These are phyloP conservation scores for Hypoxylon lienhwacheense DNA, from an alignment of 495 filamentous ascomycete genomes.

Conservation along the genomic window DNA sequence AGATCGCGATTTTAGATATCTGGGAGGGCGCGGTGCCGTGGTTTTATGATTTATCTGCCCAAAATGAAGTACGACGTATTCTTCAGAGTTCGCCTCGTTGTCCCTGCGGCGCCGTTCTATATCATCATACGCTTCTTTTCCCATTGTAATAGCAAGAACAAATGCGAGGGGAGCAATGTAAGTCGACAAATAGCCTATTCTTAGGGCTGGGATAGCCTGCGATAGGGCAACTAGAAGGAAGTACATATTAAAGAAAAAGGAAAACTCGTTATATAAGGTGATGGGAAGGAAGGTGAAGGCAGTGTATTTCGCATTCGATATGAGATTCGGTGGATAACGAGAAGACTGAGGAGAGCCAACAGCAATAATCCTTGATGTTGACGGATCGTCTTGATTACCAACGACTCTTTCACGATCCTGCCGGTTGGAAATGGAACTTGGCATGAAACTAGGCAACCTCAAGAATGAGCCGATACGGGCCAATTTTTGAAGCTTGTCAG, in stretches of 20 bases:
- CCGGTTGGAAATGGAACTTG: constrained; percentile 35
- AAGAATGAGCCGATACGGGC: constrained; percentile 45
- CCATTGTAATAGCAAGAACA: constrained; percentile 86
- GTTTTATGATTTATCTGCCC: constrained; percentile 46
- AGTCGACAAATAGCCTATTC: constrained; percentile 92
- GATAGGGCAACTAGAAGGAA: constrained; percentile 94
- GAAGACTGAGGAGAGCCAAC: constrained; percentile 54
- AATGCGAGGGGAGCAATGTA: constrained; percentile 93
- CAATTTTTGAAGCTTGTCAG: constrained; percentile 42
- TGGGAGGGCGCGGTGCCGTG: constrained; percentile 34
- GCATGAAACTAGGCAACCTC: constrained; percentile 58
- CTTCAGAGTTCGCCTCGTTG: constrained; percentile 91
- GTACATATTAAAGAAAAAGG: constrained; percentile 99
- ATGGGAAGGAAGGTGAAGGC: constrained; percentile 90
- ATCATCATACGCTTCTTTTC: constrained; percentile 96
- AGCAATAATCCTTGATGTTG: constrained; percentile 53
- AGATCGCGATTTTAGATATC: constrained; percentile 43
- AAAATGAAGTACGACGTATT: constrained; percentile 78
- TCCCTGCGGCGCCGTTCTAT: constrained; percentile 82
- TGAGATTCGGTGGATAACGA: constrained; percentile 76
- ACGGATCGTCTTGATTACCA: constrained; percentile 55
- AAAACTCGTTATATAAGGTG: constrained; percentile 97
- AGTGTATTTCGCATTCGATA: constrained; percentile 99
- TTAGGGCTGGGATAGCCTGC: constrained; percentile 82
- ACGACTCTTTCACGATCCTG: constrained; percentile 41